These are phyloP conservation scores for Logfia minima DNA, from an alignment of 129 eudicot species.

Conservation along the genomic window DNA sequence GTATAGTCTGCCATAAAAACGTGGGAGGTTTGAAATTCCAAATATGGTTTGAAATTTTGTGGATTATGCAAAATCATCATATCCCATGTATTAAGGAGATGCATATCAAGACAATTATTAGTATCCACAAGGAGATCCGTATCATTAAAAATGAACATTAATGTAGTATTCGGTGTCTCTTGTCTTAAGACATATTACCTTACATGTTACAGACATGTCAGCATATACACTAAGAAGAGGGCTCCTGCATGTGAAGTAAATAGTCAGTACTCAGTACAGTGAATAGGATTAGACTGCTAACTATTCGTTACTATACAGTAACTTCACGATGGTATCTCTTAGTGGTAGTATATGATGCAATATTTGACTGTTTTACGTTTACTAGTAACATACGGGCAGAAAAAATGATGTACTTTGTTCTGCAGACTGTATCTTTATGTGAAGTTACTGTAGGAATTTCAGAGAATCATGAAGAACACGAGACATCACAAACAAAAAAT, in stretches of 20 bases:
- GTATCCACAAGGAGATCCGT: not conserved
- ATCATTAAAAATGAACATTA: not conserved
- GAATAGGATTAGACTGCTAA: not conserved
- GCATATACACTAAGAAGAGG: conserved; percentile 97
- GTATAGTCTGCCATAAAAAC: not conserved
- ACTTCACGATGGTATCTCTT: not conserved
- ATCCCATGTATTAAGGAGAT: not conserved
- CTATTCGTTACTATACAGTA: not conserved
- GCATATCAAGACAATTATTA: not conserved
- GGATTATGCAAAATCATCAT: not conserved
- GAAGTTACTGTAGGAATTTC: not conserved
- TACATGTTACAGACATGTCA: conserved; percentile 98
- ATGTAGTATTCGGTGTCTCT: conserved; percentile 1
- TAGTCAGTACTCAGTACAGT: not conserved
- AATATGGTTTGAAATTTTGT: conserved; percentile 3
- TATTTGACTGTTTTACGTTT: not conserved
- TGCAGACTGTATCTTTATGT: not conserved
- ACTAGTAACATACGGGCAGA: not conserved
- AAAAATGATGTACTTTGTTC: not conserved
- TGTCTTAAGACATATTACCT: conserved; percentile 46
- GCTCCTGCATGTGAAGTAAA: conserved; percentile 59
- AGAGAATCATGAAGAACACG: not conserved
- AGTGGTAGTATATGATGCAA: not conserved
- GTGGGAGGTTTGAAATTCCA: not conserved
- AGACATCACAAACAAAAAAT: not conserved